Conservation (phyloP, 805 yeast species). For the Ogataea pini region DNA sequence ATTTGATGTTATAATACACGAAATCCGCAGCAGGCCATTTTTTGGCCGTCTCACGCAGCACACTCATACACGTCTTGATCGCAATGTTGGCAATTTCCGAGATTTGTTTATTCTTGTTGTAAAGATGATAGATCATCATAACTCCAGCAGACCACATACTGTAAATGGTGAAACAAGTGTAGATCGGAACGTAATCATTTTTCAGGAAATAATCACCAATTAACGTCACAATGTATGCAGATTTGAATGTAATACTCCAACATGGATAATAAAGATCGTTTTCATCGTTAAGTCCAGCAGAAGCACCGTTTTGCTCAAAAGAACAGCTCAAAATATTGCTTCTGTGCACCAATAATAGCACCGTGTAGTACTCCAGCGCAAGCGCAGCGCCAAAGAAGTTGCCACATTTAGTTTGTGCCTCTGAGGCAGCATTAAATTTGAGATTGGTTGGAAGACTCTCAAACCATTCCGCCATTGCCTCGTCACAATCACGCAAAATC, state of each 20-base stretch:
- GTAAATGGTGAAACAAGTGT: slow-evolving; percentile 36
- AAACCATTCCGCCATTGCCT: slow-evolving; percentile 75
- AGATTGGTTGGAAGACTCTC: slow-evolving; percentile 59
- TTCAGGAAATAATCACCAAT: slow-evolving; percentile 58
- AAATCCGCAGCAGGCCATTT: slow-evolving; percentile 55
- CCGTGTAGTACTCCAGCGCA: slow-evolving; percentile 68
- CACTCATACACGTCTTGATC: slow-evolving; percentile 27
- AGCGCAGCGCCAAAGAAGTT: slow-evolving; percentile 55
- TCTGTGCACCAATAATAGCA: slow-evolving; percentile 66
- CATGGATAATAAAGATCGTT: slow-evolving; percentile 55
- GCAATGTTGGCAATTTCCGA: slow-evolving; percentile 27
- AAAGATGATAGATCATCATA: slow-evolving; percentile 70
- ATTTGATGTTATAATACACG: slow-evolving; percentile 51
- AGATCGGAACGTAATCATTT: slow-evolving; percentile 52
- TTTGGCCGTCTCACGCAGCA: slow-evolving; percentile 44
- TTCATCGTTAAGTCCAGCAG: no score
- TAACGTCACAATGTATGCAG: slow-evolving; percentile 72
- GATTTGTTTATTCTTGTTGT: slow-evolving; percentile 29
- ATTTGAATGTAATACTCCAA: slow-evolving; percentile 80
- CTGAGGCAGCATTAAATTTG: slow-evolving; percentile 43
- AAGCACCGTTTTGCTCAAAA: slow-evolving; percentile 21
- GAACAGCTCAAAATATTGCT: slow-evolving; percentile 54
- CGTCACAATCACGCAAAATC: slow-evolving; percentile 60
- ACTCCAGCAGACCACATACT: slow-evolving; percentile 64
- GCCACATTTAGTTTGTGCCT: slow-evolving; percentile 35